Percentiles rank a stretch among this genome's conserved stretches.
Conservation (phyloP, 441 rosid genomes). For the Manihot esculenta region DNA sequence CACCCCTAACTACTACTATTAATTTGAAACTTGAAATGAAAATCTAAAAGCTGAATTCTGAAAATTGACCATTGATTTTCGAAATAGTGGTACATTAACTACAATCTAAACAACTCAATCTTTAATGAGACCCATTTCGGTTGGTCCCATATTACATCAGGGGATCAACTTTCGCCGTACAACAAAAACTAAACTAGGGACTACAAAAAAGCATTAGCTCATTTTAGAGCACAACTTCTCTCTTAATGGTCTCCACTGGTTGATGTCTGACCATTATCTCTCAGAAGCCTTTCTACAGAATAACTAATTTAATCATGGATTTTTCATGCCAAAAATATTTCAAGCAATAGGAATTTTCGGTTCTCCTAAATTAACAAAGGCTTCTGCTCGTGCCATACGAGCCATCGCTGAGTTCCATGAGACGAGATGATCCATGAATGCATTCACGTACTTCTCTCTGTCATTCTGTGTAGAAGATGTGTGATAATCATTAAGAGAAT, state of each 20-base stretch:
- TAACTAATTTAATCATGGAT: slow-evolving; percentile 11
- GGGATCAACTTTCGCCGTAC: background rate
- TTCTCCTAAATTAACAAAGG: slow-evolving; percentile 80
- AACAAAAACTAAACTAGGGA: background rate
- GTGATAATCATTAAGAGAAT: background rate
- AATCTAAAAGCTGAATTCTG: too few relatives aligned
- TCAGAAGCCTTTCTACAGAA: background rate
- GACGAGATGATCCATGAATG: slow-evolving; percentile 72
- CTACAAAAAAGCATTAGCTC: background rate
- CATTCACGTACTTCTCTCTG: slow-evolving; percentile 58
- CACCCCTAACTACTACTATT: too few relatives aligned
- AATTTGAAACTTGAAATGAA: too few relatives aligned
- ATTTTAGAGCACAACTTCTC: background rate
- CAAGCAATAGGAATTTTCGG: slow-evolving; percentile 78
- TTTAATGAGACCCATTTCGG: background rate
- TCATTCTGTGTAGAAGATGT: slow-evolving; percentile 50
- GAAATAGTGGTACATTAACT: too few relatives aligned
- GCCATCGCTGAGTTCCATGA: slow-evolving; percentile 79
- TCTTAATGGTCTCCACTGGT: background rate
- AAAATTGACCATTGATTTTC: too few relatives aligned
- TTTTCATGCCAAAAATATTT: slow-evolving; percentile 8
- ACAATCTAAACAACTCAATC: too few relatives aligned
- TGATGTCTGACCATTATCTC: background rate
- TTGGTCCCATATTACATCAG: background rate
- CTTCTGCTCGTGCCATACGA: slow-evolving; percentile 80